Evolutionary conservation across 805 yeast genomes (phyloP).

Genomic region (Teunomyces pallodes): DNA sequence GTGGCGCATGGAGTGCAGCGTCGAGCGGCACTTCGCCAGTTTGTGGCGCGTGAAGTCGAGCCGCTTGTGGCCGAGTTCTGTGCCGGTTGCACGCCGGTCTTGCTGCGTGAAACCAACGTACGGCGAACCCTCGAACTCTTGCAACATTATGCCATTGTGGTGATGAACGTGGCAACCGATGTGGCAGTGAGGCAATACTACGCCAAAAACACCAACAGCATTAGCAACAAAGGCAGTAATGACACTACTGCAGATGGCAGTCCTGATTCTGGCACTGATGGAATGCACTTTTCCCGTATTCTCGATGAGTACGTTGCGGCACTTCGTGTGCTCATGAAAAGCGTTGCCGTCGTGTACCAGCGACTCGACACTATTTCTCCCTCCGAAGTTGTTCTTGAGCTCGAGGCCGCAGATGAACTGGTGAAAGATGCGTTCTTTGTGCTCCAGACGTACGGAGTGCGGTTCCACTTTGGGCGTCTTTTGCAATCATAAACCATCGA

Average conservation of each 20-base stretch:
- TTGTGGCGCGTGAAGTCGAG: neutral
- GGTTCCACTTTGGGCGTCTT: neutral
- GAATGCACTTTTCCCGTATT: neutral
- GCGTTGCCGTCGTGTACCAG: slow-evolving; percentile 1
- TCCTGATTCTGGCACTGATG: too few species aligned
- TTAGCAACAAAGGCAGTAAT: too few species aligned
- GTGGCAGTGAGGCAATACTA: neutral
- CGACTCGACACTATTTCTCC: neutral
- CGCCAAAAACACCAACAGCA: neutral
- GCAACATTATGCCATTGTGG: neutral
- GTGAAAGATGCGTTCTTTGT: neutral
- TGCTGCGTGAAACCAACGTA: neutral
- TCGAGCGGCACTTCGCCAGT: neutral
- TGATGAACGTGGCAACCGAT: neutral
- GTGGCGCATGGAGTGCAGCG: neutral
- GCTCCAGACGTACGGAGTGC: neutral
- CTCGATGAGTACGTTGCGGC: neutral
- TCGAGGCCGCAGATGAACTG: neutral
- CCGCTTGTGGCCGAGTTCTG: slow-evolving; percentile 1
- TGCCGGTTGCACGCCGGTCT: neutral
- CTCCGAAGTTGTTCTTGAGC: neutral
- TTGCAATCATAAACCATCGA: neutral
- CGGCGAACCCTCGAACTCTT: neutral
- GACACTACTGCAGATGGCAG: too few species aligned
- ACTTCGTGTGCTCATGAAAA: neutral